These are phyloP conservation scores for Neurospora sp. DNA, from an alignment of 495 filamentous ascomycete species.

Conservation along the genomic window DNA sequence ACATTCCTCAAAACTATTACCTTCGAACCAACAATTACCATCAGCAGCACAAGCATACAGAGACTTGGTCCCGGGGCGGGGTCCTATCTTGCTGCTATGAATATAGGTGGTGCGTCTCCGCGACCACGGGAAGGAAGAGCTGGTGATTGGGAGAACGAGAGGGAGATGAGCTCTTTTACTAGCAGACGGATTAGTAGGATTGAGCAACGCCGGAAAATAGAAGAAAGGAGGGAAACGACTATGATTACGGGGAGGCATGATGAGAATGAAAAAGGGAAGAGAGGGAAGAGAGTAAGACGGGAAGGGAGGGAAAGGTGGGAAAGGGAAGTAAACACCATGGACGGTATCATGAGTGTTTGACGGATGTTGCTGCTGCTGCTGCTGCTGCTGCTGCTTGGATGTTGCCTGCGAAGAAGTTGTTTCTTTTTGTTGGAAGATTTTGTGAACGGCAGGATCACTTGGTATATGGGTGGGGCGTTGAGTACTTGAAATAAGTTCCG, in stretches of 20 bases:
- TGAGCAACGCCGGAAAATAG: neutral
- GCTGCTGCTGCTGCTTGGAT: neutral
- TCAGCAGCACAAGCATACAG: neutral
- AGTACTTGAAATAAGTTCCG: neutral
- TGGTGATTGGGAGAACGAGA: neutral
- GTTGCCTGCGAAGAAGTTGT: neutral
- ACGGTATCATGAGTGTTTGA: neutral
- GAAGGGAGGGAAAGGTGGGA: neutral
- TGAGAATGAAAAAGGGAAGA: neutral
- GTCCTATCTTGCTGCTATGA: neutral
- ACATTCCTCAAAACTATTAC: neutral
- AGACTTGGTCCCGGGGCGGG: neutral
- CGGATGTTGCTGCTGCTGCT: neutral
- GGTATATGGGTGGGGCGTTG: neutral
- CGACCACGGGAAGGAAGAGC: neutral
- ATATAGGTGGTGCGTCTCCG: neutral
- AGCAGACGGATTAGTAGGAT: neutral
- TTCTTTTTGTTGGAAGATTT: neutral
- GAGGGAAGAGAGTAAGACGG: neutral
- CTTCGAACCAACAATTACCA: neutral
- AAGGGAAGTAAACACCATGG: neutral
- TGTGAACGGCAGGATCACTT: neutral
- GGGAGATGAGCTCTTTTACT: neutral
- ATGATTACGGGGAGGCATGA: neutral
- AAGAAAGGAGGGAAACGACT: neutral